Evolutionary conservation across 2,329 filamentous ascomycete genomes (phyloP).

Genomic region (Fusarium virguliforme): DNA sequence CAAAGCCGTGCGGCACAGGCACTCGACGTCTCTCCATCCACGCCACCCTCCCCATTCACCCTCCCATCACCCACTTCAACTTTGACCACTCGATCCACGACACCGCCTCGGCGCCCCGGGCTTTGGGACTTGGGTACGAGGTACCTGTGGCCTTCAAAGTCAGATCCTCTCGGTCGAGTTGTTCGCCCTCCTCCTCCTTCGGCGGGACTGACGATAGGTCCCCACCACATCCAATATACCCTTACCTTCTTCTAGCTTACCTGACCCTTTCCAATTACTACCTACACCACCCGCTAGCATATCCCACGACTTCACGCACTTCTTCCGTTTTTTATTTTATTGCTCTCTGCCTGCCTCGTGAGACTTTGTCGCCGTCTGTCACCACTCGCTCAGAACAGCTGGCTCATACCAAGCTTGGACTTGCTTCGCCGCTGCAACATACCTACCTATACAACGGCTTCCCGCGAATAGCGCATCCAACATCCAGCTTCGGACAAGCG

Average conservation of each 20-base stretch:
- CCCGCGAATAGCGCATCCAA: conserved; percentile 43
- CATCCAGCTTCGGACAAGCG: conserved; percentile 27
- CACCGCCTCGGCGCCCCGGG: conserved; percentile 50
- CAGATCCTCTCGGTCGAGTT: conserved; percentile 46
- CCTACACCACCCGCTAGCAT: conserved; percentile 47
- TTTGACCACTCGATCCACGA: conserved; percentile 50
- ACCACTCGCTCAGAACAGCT: conserved; percentile 45
- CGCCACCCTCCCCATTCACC: conserved; percentile 41
- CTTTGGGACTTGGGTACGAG: conserved; percentile 48
- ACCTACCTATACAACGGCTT: conserved; percentile 27
- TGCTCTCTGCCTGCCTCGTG: conserved; percentile 31
- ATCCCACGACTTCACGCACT: conserved; percentile 46
- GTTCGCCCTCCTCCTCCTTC: conserved; percentile 40
- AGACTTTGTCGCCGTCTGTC: conserved; percentile 38
- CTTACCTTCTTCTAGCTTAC: conserved; percentile 46
- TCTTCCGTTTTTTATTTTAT: conserved; percentile 38
- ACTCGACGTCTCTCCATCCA: conserved; percentile 30
- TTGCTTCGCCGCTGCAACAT: conserved; percentile 25
- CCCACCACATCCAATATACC: conserved; percentile 50
- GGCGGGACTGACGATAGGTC: conserved; percentile 47
- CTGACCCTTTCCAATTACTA: conserved; percentile 48
- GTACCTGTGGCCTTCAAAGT: conserved; percentile 42
- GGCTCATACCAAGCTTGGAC: conserved; percentile 23
- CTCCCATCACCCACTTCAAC: conserved; percentile 39
- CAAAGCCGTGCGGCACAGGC: conserved; percentile 44